A percentile compares a stretch with the other conserved stretches of the same genome.
phyloP scores from a whole-genome alignment of 1,139 yeast species.

The Yamadazyma buinensis region DNA sequence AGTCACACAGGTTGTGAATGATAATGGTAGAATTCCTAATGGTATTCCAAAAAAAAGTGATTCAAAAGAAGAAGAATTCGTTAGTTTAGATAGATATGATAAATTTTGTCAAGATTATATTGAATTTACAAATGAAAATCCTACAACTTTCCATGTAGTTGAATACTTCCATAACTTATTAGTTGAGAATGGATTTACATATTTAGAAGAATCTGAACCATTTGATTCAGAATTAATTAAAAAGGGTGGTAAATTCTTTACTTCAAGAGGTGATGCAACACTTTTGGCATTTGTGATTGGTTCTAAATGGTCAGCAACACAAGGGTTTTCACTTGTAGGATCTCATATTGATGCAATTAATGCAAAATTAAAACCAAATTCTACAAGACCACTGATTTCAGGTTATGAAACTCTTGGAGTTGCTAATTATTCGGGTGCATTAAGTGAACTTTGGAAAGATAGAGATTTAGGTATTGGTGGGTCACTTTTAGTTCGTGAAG shows the following conservation, averaged over 20 bases:
- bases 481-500: constrained; percentile 42
- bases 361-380: constrained; percentile 54
- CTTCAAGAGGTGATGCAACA: constrained; percentile 53
- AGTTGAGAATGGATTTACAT: constrained; percentile 48
- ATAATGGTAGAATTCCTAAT: background rate
- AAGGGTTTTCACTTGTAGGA: constrained; percentile 59
- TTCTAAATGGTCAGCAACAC: constrained; percentile 48
- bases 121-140: constrained; percentile 55
- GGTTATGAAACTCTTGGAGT: constrained; percentile 64
- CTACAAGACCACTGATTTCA: constrained; percentile 43
- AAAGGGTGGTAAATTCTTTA: constrained; percentile 38
- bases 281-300: constrained; percentile 59
- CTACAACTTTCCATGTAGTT: constrained; percentile 62
- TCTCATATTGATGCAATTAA: constrained; percentile 60
- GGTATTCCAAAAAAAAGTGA: background rate
- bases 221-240: constrained; percentile 19
- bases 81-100: constrained; percentile 20
- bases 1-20: background rate
- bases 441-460: constrained; percentile 57
- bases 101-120: constrained; percentile 48
- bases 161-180: constrained; percentile 39
- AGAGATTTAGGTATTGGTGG: constrained; percentile 71
- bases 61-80: background rate
- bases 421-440: constrained; percentile 63
- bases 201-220: constrained; percentile 46